Evolutionary conservation across 305 asterid species (phyloP), one percentile per base, ranked within the genome.

Genomic region (Stenogyne calaminthoides): DNA sequence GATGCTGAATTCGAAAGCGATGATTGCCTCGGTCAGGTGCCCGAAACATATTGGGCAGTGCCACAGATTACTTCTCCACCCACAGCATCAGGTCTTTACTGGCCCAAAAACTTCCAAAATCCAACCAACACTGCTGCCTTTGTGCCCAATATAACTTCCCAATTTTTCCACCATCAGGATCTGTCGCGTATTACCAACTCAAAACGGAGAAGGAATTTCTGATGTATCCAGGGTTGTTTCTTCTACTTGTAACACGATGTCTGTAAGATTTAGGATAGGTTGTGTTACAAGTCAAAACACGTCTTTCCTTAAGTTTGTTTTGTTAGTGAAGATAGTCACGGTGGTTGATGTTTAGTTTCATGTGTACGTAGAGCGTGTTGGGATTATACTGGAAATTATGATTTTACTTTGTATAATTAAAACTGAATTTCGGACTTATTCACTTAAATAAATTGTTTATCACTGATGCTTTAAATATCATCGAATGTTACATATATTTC

Each of bases 11-110:
- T 85, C 32, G 90, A 88, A 39, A 89, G 84, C 18, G 89, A 88
- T 27, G 91, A 90, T 47, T 73, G 74, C 67, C 67, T 83, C 18
- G 93, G 90, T 27, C 90, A 80, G 68, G 90, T 85, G 47, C 85
- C 93, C 0, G 97, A 91, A 15, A 61, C 91, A 25, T 84, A 77
- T 39, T 86, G 96, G 93, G 86, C 95, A 8, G 97, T 88, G 70
- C 96, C 98, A 52, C 84, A 87, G 78, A 79, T 90, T 49, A 75
- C 87, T 67, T 87, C 95, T 66, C 91, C 94, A 6, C 92, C 96
- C 44, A 92, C 94, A 11, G 89, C 96, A 78, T 90, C 96, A 0
- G 98, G 91, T 27, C 84, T 88, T 49, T 72, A 77, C 79, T 92
- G 97, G 92, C 86, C 92, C 40, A 85, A 84, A 72, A 70, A 51